Percentiles rank a stretch among this genome's conserved stretches.
These are phyloP conservation scores for Cryptosporidium meleagridis DNA, from an alignment of 169 alveolate species.

Conservation along the genomic window DNA sequence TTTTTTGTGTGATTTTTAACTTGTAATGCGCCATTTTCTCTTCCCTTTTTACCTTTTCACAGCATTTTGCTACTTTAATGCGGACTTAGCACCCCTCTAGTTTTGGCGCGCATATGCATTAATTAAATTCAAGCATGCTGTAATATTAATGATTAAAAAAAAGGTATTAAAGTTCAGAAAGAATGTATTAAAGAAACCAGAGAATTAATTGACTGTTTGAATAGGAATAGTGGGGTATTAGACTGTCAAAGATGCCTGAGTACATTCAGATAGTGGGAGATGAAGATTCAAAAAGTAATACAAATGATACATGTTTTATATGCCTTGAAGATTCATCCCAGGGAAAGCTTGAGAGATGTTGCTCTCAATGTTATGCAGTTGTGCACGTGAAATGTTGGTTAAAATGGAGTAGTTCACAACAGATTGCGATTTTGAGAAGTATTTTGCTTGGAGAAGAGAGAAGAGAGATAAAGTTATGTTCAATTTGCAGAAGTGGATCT, in stretches of 20 bases:
- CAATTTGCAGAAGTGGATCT: constrained; percentile 64
- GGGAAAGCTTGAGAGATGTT: constrained; percentile 30
- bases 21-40: constrained; percentile 6
- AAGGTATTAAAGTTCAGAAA: background rate
- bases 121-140: background rate
- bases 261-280: constrained; percentile 1
- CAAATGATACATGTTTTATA: constrained; percentile 43
- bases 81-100: constrained; percentile 31
- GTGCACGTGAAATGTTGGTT: constrained; percentile 51
- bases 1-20: constrained; percentile 26
- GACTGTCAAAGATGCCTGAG: constrained; percentile 17
- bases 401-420: constrained; percentile 40
- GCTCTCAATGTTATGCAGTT: constrained; percentile 52
- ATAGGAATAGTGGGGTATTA: background rate
- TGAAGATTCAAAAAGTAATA: constrained; percentile 17
- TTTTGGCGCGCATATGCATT: constrained; percentile 22
- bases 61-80: background rate
- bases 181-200: background rate
- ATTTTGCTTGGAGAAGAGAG: constrained; percentile 30
- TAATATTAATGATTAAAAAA: background rate
- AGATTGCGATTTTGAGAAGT: constrained; percentile 16
- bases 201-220: background rate
- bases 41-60: background rate
- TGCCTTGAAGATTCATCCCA: constrained; percentile 55
- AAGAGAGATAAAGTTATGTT: constrained; percentile 16